phyloP scores from a whole-genome alignment of 1,139 yeast species.

The Yamadazyma oceani region DNA sequence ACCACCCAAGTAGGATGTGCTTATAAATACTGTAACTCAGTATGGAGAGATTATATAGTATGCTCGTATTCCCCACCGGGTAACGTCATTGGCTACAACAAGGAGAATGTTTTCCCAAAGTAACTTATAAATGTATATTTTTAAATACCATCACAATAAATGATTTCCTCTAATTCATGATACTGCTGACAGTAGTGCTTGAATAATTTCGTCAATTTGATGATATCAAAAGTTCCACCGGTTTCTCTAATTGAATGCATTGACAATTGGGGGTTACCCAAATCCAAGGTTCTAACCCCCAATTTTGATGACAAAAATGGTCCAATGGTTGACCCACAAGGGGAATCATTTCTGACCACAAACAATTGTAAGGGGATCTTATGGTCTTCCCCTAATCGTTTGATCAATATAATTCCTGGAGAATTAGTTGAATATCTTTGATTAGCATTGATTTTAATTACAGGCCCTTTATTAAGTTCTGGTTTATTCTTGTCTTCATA shows the following conservation, averaged over 20 bases:
- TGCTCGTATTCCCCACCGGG: conserved; percentile 67
- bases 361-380: conserved; percentile 75
- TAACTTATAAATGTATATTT: conserved; percentile 4
- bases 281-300: conserved; percentile 85
- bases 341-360: conserved; percentile 87
- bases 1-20: conserved; percentile 41
- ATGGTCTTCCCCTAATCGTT: conserved; percentile 65
- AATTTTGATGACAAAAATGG: conserved; percentile 87
- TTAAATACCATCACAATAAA: conserved; percentile 26
- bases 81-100: conserved; percentile 44
- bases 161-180: conserved; percentile 27
- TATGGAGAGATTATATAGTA: conserved; percentile 55
- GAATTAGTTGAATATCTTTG: conserved; percentile 95
- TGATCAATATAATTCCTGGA: conserved; percentile 78
- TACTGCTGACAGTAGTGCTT: conserved; percentile 54
- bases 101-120: conserved; percentile 28
- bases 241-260: conserved; percentile 98
- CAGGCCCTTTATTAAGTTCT: conserved; percentile 83
- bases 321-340: conserved; percentile 97
- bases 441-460: conserved; percentile 88
- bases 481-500: conserved; percentile 84
- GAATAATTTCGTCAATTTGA: conserved; percentile 60
- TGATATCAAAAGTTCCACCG: conserved; percentile 78
- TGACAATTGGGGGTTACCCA: conserved; percentile 91
- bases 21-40: conserved; percentile 37